Percentiles rank a stretch among this genome's conserved stretches.
Evolutionary conservation across 306 rosid species (phyloP).

Genomic region (Begonia loranthoides): DNA sequence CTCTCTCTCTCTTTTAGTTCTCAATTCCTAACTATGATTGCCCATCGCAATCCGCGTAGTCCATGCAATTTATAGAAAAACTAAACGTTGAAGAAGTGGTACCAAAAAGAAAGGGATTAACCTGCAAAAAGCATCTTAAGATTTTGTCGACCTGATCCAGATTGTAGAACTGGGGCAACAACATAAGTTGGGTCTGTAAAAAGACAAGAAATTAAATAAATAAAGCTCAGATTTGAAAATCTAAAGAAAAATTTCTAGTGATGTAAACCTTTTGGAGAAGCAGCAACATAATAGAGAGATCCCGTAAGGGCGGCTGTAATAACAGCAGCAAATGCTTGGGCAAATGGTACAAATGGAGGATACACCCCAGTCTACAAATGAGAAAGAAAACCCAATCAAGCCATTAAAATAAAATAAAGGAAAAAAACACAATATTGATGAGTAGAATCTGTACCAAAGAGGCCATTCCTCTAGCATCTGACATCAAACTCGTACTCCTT

Average conservation of each 20-base stretch:
- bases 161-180: constrained; percentile 76
- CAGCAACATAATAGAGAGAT: constrained; percentile 83
- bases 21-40: too few species aligned
- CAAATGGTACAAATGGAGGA: constrained; percentile 94
- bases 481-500: constrained; percentile 56
- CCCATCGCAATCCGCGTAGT: not conserved
- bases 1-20: too few species aligned
- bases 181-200: constrained; percentile 75
- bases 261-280: constrained; percentile 77
- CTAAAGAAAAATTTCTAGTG: constrained; percentile 2
- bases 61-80: not conserved
- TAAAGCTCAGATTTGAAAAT: not conserved
- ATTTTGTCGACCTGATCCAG: constrained; percentile 65
- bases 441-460: constrained; percentile 42
- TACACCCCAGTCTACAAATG: constrained; percentile 62
- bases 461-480: constrained; percentile 86
- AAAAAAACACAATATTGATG: not conserved
- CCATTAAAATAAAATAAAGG: constrained; percentile 5
- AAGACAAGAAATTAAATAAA: constrained; percentile 1
- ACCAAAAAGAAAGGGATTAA: constrained; percentile 13
- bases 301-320: constrained; percentile 83
- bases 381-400: constrained; percentile 10
- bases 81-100: not conserved
- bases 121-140: constrained; percentile 86
- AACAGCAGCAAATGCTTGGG: constrained; percentile 95